These are phyloP conservation scores for Discostella stelligeroides DNA, from an alignment of 108 stramenopile species.

Conservation along the genomic window DNA sequence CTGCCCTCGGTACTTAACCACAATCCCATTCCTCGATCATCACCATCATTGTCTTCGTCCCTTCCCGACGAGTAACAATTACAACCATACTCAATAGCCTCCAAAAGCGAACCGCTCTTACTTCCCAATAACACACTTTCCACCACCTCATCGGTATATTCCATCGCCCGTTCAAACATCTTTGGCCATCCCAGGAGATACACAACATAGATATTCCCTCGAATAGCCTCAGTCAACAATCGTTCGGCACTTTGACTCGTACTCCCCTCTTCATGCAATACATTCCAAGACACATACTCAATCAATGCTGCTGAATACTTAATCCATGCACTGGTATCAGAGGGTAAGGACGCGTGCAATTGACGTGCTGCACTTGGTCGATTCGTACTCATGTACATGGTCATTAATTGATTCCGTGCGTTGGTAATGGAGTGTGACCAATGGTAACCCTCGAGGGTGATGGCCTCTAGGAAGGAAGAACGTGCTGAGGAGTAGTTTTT, in stretches of 20 bases:
- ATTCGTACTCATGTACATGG: conserved; percentile 75
- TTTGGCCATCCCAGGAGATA: conserved; percentile 76
- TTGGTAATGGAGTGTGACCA: conserved; percentile 56
- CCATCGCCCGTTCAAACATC: conserved; percentile 72
- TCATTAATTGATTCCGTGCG: conserved; percentile 74
- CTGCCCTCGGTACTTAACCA: conserved; percentile 83
- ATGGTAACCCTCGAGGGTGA: conserved; percentile 66
- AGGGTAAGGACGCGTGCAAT: conserved; percentile 49
- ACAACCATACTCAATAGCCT: conserved; percentile 87
- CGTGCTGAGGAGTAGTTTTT: conserved; percentile 76
- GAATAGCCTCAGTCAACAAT: conserved; percentile 59
- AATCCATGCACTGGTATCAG: conserved; percentile 78
- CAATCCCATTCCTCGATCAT: conserved; percentile 52
- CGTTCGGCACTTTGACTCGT: conserved; percentile 44
- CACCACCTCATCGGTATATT: conserved; percentile 83
- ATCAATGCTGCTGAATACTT: conserved; percentile 77
- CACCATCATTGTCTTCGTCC: background rate
- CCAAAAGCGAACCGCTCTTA: conserved; percentile 59
- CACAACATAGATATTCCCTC: conserved; percentile 73
- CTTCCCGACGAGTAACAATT: conserved; percentile 14
- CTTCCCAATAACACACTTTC: conserved; percentile 56
- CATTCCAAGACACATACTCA: conserved; percentile 73
- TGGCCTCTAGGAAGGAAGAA: conserved; percentile 61
- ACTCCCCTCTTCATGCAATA: conserved; percentile 64
- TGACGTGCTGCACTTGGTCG: conserved; percentile 68